These are phyloP conservation scores for Persicaria maculosa DNA, from an alignment of 148 eudicot genomes.

Conservation along the genomic window DNA sequence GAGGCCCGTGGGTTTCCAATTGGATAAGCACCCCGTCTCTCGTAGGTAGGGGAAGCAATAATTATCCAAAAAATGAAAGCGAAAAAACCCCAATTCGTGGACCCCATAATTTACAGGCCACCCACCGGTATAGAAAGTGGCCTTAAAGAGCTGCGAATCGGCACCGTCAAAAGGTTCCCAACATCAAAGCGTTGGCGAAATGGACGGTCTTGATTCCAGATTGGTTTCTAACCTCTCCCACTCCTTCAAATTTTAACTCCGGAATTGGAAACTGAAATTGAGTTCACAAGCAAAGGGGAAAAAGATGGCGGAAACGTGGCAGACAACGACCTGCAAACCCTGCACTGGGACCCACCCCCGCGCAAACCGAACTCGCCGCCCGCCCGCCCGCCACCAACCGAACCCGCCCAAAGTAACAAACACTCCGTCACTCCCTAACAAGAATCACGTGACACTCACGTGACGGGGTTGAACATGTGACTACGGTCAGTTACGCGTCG, in stretches of 20 bases:
- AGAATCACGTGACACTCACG: conserved; percentile 14
- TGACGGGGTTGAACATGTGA: conserved; percentile 11
- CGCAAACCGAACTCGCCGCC: not conserved
- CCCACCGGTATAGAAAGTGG: not conserved
- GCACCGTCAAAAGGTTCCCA: not conserved
- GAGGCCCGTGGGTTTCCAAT: not conserved
- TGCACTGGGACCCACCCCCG: not conserved
- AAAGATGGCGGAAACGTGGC: not conserved
- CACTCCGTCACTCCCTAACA: not conserved
- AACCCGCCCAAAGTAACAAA: too few relatives aligned
- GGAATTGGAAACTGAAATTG: not conserved
- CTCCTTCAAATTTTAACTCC: too few relatives aligned
- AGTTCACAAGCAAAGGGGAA: not conserved
- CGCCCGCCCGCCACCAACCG: not conserved
- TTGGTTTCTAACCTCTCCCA: too few relatives aligned
- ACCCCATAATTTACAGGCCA: not conserved
- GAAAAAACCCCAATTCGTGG: not conserved
- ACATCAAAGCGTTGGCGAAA: not conserved
- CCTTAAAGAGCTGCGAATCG: not conserved
- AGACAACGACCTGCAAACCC: not conserved
- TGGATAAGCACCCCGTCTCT: not conserved
- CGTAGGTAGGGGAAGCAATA: not conserved
- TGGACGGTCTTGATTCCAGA: not conserved
- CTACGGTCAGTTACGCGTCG: not conserved
- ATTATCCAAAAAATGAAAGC: not conserved